These are phyloP conservation scores for Lanmaoa rubissima DNA, from an alignment of 768 basidiomycete genomes.

Conservation along the genomic window DNA sequence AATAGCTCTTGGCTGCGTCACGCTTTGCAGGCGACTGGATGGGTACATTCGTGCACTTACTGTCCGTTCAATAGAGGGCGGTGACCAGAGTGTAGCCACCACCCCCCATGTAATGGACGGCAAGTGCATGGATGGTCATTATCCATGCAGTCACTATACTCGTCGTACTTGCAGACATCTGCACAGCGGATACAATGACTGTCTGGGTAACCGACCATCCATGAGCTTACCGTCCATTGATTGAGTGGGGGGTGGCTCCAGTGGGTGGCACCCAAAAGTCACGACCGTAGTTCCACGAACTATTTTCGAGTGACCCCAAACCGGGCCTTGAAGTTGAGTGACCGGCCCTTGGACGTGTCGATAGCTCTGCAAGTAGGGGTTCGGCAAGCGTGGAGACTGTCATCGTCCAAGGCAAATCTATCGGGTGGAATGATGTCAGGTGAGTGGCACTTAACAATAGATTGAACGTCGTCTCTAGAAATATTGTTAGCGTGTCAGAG, in stretches of 20 bases:
- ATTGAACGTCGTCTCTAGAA: background rate
- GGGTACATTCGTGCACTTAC: too few relatives aligned
- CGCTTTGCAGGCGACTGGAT: background rate
- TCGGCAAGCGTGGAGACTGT: background rate
- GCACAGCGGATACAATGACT: too few relatives aligned
- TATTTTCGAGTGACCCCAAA: background rate
- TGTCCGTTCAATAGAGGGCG: too few relatives aligned
- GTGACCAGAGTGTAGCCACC: too few relatives aligned
- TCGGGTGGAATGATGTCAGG: background rate
- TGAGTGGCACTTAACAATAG: conserved; percentile 5
- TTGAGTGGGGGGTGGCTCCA: background rate
- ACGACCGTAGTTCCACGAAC: too few relatives aligned
- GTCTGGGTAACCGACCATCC: background rate
- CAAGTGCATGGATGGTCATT: too few relatives aligned
- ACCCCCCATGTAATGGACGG: too few relatives aligned
- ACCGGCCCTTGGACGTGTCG: background rate
- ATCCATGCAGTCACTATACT: background rate
- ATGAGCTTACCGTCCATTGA: background rate
- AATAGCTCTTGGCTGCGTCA: background rate
- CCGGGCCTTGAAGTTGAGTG: background rate
- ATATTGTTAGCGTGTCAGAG: background rate
- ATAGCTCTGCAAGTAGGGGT: background rate
- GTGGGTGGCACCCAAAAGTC: background rate
- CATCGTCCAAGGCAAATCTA: background rate
- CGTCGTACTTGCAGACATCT: background rate